A percentile compares a stretch with the other conserved stretches of the same genome.
Evolutionary conservation across 768 basidiomycete species (phyloP).

Genomic region (Collybia sordida): DNA sequence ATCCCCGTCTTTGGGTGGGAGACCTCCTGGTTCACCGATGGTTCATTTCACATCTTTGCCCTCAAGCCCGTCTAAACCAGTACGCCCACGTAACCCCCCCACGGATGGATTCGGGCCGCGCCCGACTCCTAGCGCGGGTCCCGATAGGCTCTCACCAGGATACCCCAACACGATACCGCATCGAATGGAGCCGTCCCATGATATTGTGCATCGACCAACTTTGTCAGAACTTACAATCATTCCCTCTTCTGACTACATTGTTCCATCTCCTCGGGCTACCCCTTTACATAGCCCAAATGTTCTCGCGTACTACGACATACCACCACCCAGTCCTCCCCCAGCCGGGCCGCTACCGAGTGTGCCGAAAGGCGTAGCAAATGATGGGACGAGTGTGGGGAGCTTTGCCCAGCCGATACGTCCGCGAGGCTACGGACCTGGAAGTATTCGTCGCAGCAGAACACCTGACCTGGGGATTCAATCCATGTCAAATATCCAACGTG

Average conservation of each 20-base stretch:
- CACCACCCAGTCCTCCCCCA: constrained; percentile 53
- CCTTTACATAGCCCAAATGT: constrained; percentile 35
- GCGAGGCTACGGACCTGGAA: too few relatives aligned
- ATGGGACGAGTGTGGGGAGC: constrained; percentile 1
- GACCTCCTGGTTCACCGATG: constrained; percentile 5
- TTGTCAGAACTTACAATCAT: constrained; percentile 16
- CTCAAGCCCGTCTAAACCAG: constrained; percentile 9
- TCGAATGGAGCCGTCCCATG: not conserved
- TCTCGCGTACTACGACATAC: constrained; percentile 46
- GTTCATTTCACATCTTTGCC: constrained; percentile 8
- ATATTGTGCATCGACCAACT: not conserved
- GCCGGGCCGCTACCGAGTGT: constrained; percentile 41
- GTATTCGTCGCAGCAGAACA: constrained; percentile 5
- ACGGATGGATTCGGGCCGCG: constrained; percentile 19
- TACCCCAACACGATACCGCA: not conserved
- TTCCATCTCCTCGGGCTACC: constrained; percentile 28
- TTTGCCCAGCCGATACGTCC: not conserved
- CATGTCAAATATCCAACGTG: constrained; percentile 34
- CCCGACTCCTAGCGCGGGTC: not conserved
- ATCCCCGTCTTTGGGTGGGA: constrained; percentile 5
- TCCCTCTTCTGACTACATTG: constrained; percentile 30
- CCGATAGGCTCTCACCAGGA: constrained; percentile 2
- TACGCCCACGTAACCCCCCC: constrained; percentile 18
- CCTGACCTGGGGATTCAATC: constrained; percentile 12
- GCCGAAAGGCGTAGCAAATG: constrained; percentile 8